A percentile compares a stretch with the other conserved stretches of the same genome.
These are phyloP conservation scores for Jacaranda mimosifolia DNA, from an alignment of 257 asterid species.

Conservation along the genomic window DNA sequence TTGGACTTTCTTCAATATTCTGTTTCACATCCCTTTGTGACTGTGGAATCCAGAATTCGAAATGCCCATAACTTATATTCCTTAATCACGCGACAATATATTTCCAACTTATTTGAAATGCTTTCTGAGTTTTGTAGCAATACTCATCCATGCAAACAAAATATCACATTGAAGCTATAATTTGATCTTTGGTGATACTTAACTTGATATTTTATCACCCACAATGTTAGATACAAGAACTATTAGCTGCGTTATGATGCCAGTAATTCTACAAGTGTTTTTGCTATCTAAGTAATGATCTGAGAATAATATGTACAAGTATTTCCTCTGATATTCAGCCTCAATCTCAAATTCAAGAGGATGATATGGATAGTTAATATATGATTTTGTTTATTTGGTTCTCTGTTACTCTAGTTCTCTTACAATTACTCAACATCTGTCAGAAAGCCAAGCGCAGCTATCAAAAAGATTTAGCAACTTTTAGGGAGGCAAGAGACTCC, in stretches of 20 bases:
- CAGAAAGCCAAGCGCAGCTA: constrained; percentile 97
- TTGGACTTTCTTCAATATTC: constrained; percentile 1
- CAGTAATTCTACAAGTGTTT: not conserved
- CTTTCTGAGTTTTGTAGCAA: constrained; percentile 1
- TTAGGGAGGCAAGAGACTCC: constrained; percentile 71
- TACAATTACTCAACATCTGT: constrained; percentile 18
- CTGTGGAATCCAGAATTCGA: not conserved
- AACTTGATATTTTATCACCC: not conserved
- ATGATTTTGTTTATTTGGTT: constrained; percentile 8
- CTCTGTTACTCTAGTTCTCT: constrained; percentile 11
- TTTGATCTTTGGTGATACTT: not conserved
- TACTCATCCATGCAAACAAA: not conserved
- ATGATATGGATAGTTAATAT: not conserved
- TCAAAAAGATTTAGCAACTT: constrained; percentile 84
- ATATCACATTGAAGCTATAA: constrained; percentile 9
- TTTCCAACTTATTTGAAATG: not conserved
- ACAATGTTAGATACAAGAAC: not conserved
- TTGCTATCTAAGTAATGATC: constrained; percentile 20
- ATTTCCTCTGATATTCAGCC: not conserved
- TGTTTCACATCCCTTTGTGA: not conserved
- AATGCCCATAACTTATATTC: not conserved
- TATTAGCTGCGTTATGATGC: not conserved
- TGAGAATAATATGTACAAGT: constrained; percentile 17
- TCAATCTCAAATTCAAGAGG: constrained; percentile 6
- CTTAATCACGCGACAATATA: not conserved